Evolutionary conservation across 139 green algal genomes (phyloP).

Genomic region (Marvania coccoides): DNA sequence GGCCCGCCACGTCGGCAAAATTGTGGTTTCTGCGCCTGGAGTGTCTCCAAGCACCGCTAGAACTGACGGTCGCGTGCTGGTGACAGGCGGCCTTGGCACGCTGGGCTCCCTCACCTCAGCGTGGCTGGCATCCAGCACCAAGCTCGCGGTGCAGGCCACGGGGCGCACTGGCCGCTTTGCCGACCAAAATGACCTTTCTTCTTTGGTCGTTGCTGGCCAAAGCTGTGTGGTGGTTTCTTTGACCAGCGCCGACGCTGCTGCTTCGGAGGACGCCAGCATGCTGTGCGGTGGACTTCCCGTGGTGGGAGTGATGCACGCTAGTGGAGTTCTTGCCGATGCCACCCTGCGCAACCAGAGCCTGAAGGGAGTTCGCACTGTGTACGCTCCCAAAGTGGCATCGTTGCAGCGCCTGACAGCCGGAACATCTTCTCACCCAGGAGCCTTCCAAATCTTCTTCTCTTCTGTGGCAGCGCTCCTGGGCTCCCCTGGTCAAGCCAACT

Average conservation of each 20-base stretch:
- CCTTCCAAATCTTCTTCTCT: constrained; percentile 24
- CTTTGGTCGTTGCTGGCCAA: neutral
- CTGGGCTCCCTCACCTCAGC: constrained; percentile 36
- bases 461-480: constrained; percentile 60
- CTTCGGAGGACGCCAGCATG: constrained; percentile 12
- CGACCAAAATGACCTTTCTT: neutral
- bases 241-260: constrained; percentile 21
- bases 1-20: constrained; percentile 69
- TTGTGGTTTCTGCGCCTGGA: constrained; percentile 46
- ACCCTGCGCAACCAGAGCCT: constrained; percentile 46
- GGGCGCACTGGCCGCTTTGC: constrained; percentile 43
- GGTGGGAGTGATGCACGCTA: constrained; percentile 41
- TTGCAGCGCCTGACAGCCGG: neutral
- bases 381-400: constrained; percentile 40
- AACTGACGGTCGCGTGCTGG: constrained; percentile 21
- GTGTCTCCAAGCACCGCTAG: neutral
- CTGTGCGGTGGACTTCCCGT: constrained; percentile 44
- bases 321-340: constrained; percentile 62
- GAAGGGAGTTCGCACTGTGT: constrained; percentile 13
- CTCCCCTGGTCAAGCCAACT: constrained; percentile 67
- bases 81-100: constrained; percentile 61
- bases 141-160: constrained; percentile 26
- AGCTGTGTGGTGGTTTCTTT: constrained; percentile 4
- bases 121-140: constrained; percentile 26
- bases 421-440: neutral